phyloP scores from a whole-genome alignment of 352 stramenopile genomes.

The Globisporangium heterothallicum region DNA sequence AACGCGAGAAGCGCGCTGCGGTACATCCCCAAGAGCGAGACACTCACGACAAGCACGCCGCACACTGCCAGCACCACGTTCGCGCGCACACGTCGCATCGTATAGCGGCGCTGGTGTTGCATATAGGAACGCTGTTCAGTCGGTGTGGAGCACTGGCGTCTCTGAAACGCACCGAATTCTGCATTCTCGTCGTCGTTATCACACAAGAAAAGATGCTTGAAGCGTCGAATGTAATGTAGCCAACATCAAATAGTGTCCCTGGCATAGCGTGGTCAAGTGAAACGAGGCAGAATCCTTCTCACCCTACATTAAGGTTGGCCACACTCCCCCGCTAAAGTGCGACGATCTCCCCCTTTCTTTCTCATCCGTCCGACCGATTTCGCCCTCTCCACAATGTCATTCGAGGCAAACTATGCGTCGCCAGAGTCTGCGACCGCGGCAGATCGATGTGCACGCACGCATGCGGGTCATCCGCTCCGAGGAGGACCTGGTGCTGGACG shows the following conservation, averaged over 20 bases:
- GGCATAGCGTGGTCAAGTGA: neutral
- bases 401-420: conserved; percentile 41
- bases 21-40: neutral
- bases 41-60: neutral
- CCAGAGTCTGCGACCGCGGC: conserved; percentile 78
- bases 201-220: neutral
- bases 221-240: neutral
- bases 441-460: conserved; percentile 84
- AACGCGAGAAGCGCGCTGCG: neutral
- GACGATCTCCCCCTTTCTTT: neutral
- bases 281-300: neutral
- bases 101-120: no score
- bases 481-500: conserved; percentile 70
- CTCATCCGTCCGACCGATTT: no score
- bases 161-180: no score
- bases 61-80: neutral
- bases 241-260: neutral
- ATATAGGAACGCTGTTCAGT: no score
- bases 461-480: conserved; percentile 82
- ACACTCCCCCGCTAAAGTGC: neutral
- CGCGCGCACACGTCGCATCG: neutral
- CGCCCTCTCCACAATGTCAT: neutral
- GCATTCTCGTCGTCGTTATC: no score
- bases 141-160: no score
- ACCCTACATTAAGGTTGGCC: neutral